Base-by-base conservation (phyloP, 2,329 filamentous ascomycete genomes). In the Amauroascus niger region DNA sequence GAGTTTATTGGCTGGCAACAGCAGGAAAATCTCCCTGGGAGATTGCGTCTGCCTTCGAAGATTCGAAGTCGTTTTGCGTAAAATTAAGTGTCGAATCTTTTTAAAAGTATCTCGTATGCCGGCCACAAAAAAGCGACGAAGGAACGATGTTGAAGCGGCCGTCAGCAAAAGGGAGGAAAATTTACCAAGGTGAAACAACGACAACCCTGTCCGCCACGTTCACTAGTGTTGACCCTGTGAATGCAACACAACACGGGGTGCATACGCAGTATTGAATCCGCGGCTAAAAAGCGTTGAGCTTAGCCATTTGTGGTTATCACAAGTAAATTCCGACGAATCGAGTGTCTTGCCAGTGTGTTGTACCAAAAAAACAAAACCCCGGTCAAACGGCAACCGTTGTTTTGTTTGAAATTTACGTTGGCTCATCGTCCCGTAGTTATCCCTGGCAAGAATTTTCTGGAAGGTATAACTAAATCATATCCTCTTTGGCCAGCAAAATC, bases 201-300 rank as follows among this genome's bases (percentile, higher is more conserved):
- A 20, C 13, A 50, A 43, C 48, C 48, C 37, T 41, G 48, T 43
- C 40, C 48, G 48, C 48, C 48, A 50, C 48, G 48, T 50, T 50
- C 26, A 50, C 48, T 50, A 50, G 37, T 50, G 35, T 22, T 16
- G 37, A 28, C 48, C 46, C 35, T 30, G 35, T 37, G 3, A 50
- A 50, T 50, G 48, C 48, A 50, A 50, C 48, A 41, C 14, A 43
- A 50, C 28, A 50, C 48, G 48, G 48, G 48, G 48, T 50, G 37
- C 48, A 50, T 11, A n/a, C n/a, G n/a, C n/a, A n/a, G n/a, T n/a
- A 41, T 43, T 50, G 9, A 28, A 14, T 13, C 13, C 46, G 46
- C 46, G 20, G 33, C 32, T 49, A 35, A 14, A n/a, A n/a, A 24
- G 35, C 24, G n/a, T 43, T 14, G 8, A 32, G 48, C 48, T 32